phyloP scores from a whole-genome alignment of 2,329 filamentous ascomycete species.

The Beauveria sp. region DNA sequence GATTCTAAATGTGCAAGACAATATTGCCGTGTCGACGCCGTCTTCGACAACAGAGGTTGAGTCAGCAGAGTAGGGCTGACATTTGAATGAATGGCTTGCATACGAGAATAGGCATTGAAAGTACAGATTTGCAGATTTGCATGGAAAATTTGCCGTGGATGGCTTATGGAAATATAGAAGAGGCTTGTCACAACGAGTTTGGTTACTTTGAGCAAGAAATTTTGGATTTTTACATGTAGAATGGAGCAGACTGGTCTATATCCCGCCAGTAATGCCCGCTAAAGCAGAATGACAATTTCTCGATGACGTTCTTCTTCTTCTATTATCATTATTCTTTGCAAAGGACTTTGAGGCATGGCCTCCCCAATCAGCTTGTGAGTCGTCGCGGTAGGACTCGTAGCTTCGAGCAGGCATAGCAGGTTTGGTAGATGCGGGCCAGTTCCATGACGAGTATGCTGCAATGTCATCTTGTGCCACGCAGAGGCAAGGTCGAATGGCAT shows the following conservation, averaged over 20 bases:
- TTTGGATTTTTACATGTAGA: background rate
- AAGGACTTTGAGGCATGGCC: too few relatives aligned
- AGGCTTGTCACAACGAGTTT: background rate
- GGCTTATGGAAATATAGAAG: background rate
- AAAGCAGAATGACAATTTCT: background rate
- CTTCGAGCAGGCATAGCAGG: background rate
- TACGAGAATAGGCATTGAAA: background rate
- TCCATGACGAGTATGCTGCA: background rate
- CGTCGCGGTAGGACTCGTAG: too few relatives aligned
- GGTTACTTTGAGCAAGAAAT: background rate
- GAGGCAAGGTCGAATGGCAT: too few relatives aligned
- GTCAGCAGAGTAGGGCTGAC: background rate
- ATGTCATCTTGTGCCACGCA: background rate
- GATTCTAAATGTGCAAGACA: constrained; percentile 20
- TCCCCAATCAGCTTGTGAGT: too few relatives aligned
- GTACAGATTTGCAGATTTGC: background rate
- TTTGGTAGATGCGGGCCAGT: background rate
- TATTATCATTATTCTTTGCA: too few relatives aligned
- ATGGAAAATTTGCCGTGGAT: too few relatives aligned
- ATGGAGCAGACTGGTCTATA: background rate
- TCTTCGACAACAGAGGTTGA: constrained; percentile 12
- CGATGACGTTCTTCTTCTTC: too few relatives aligned
- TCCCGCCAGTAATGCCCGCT: background rate
- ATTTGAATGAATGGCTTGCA: background rate
- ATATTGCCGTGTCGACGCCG: background rate